A percentile compares a stretch with the other conserved stretches of the same genome.
These are phyloP conservation scores for Escovopsis sp. DNA, from an alignment of 2,329 filamentous ascomycete genomes.

Conservation along the genomic window DNA sequence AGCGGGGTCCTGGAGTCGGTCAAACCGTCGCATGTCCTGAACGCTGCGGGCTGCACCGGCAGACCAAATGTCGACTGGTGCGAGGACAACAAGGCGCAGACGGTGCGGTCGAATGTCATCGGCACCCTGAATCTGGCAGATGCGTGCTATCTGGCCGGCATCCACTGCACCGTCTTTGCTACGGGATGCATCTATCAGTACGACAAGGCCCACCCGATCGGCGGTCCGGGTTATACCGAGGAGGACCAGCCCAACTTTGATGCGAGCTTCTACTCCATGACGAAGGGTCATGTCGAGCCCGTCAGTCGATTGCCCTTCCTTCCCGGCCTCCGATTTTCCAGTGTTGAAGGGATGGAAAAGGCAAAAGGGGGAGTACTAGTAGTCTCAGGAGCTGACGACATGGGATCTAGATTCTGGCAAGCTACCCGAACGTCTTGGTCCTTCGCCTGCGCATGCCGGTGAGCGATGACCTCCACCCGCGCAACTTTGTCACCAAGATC, in stretches of 20 bases:
- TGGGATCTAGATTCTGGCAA: constrained; percentile 37
- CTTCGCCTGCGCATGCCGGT: constrained; percentile 56
- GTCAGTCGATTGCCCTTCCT: constrained; percentile 4
- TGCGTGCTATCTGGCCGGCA: constrained; percentile 38
- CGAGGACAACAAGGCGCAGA: constrained; percentile 53
- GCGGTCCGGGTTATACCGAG: constrained; percentile 44
- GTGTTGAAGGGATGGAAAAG: too few species aligned
- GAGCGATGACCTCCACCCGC: constrained; percentile 48
- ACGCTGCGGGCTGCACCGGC: constrained; percentile 50
- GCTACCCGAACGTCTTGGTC: constrained; percentile 45
- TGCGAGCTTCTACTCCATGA: constrained; percentile 53
- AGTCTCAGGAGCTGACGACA: too few species aligned
- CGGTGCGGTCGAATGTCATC: constrained; percentile 51
- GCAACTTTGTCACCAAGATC: constrained; percentile 58
- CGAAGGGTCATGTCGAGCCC: constrained; percentile 47
- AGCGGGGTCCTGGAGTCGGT: constrained; percentile 38
- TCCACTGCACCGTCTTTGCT: constrained; percentile 51
- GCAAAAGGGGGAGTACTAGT: too few species aligned
- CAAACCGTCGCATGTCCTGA: constrained; percentile 51
- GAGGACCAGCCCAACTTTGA: constrained; percentile 48
- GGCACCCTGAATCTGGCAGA: constrained; percentile 49
- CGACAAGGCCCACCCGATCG: constrained; percentile 43
- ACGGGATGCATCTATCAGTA: constrained; percentile 55
- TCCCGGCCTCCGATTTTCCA: too few species aligned
- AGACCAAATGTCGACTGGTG: constrained; percentile 58